A percentile compares a stretch with the other conserved stretches of the same genome.
phyloP scores from a whole-genome alignment of 768 basidiomycete genomes.

The Gautieria morchelliformis region DNA sequence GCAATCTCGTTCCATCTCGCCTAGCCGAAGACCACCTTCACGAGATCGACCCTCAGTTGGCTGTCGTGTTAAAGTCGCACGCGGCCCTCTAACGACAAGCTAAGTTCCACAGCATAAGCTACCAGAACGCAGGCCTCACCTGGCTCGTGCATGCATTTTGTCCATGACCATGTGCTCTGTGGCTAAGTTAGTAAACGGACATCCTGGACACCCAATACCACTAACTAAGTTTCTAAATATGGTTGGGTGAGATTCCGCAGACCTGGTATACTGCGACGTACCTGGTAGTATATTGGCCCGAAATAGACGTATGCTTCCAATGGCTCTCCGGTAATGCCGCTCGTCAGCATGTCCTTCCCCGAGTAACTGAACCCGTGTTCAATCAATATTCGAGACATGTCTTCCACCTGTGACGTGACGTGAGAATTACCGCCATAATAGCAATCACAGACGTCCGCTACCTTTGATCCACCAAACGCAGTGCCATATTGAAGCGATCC shows the following conservation, averaged over 20 bases:
- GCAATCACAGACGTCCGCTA: conserved; percentile 18
- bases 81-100: conserved; percentile 54
- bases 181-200: conserved; percentile 7
- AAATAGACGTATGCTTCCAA: conserved; percentile 98
- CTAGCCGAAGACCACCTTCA: conserved; percentile 92
- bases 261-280: conserved; percentile 24
- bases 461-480: conserved; percentile 97
- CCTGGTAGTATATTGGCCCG: conserved; percentile 97
- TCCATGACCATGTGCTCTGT: conserved; percentile 99
- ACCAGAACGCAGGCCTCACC: conserved; percentile 36
- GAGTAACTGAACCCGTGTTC: conserved; percentile 95
- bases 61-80: conserved; percentile 92
- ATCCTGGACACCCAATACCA: conserved; percentile 4
- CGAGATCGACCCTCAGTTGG: conserved; percentile 97
- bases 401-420: conserved; percentile 58
- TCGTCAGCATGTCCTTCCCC: conserved; percentile 99
- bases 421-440: not conserved
- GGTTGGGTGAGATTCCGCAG: not conserved
- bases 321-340: conserved; percentile 95
- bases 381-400: conserved; percentile 94
- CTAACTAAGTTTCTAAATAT: conserved; percentile 83
- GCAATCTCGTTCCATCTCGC: conserved; percentile 99
- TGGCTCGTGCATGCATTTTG: conserved; percentile 99
- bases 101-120: conserved; percentile 1
- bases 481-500: conserved; percentile 92